Percentiles rank a stretch among this genome's conserved stretches.
These are phyloP conservation scores for Mantamonas sphyraenae DNA, from an alignment of 78 protist genomes.

Conservation along the genomic window DNA sequence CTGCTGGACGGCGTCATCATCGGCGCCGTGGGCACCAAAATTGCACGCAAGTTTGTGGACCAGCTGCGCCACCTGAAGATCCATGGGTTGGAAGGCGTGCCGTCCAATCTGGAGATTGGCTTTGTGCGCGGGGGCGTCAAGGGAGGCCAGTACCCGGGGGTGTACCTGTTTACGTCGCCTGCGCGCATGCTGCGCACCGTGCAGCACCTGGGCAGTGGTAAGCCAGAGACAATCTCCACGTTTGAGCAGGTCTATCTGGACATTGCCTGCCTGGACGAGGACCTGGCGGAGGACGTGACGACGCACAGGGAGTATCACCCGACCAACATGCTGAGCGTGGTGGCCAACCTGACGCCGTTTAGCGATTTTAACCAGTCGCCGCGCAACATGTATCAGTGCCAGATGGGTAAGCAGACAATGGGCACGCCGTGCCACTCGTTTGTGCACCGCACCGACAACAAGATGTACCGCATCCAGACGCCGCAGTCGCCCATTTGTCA, in stretches of 20 bases:
- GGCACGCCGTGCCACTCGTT: slow-evolving; percentile 75
- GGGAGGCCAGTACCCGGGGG: slow-evolving; percentile 39
- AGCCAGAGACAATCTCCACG: slow-evolving; percentile 76
- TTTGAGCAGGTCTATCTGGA: slow-evolving; percentile 83
- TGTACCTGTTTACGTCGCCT: slow-evolving; percentile 58
- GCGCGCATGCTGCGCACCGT: slow-evolving; percentile 91
- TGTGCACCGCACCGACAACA: slow-evolving; percentile 87
- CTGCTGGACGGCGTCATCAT: slow-evolving; percentile 36
- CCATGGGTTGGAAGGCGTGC: slow-evolving; percentile 30
- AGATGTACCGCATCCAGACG: slow-evolving; percentile 71
- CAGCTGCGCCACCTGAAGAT: slow-evolving; percentile 30
- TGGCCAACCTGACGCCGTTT: slow-evolving; percentile 95
- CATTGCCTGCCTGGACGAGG: slow-evolving; percentile 59
- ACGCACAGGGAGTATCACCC: slow-evolving; percentile 79
- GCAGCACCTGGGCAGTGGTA: slow-evolving; percentile 27
- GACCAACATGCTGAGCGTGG: slow-evolving; percentile 63
- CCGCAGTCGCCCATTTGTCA: slow-evolving; percentile 75
- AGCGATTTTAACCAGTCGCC: slow-evolving; percentile 95
- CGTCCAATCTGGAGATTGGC: slow-evolving; percentile 30
- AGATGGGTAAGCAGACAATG: slow-evolving; percentile 96
- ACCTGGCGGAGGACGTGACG: slow-evolving; percentile 29
- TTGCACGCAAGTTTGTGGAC: slow-evolving; percentile 9
- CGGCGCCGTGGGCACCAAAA: slow-evolving; percentile 18
- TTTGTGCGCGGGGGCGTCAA: slow-evolving; percentile 2
- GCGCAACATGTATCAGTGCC: slow-evolving; percentile 98